A percentile compares a stretch with the other conserved stretches of the same genome.
These are phyloP conservation scores for Tuber microsphaerosporum DNA, from an alignment of 495 filamentous ascomycete genomes.

Conservation along the genomic window DNA sequence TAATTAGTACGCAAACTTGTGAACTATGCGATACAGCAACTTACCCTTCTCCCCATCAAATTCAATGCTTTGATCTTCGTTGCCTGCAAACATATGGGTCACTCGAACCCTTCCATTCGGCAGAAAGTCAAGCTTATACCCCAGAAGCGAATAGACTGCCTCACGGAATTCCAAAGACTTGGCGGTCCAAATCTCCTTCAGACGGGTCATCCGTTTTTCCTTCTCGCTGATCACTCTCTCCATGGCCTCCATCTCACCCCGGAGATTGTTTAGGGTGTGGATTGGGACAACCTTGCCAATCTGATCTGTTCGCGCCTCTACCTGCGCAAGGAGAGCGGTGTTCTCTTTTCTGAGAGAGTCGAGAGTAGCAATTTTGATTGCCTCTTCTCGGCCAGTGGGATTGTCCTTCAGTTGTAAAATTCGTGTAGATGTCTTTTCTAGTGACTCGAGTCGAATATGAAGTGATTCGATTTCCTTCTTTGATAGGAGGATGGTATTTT, in stretches of 20 bases:
- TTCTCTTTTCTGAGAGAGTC: slow-evolving; percentile 74
- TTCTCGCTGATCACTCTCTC: slow-evolving; percentile 66
- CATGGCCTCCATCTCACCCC: slow-evolving; percentile 64
- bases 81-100: slow-evolving; percentile 46
- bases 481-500: slow-evolving; percentile 52
- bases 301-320: slow-evolving; percentile 50
- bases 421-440: slow-evolving; percentile 68
- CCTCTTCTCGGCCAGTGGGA: slow-evolving; percentile 74
- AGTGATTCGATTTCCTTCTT: slow-evolving; percentile 39
- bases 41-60: slow-evolving; percentile 84
- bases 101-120: slow-evolving; percentile 86
- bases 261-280: slow-evolving; percentile 65
- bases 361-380: slow-evolving; percentile 72
- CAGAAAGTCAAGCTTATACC: slow-evolving; percentile 88
- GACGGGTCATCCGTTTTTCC: slow-evolving; percentile 73
- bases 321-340: slow-evolving; percentile 65
- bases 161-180: slow-evolving; percentile 91
- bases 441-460: slow-evolving; percentile 50
- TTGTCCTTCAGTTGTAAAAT: slow-evolving; percentile 83
- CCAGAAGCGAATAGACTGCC: slow-evolving; percentile 77
- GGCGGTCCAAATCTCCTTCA: slow-evolving; percentile 80
- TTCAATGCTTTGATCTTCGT: slow-evolving; percentile 80
- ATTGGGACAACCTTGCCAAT: slow-evolving; percentile 56
- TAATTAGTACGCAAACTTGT: slow-evolving; percentile 7
- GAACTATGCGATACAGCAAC: slow-evolving; percentile 9